Percentiles rank a stretch among this genome's conserved stretches.
Evolutionary conservation across 208 protist species (phyloP).

Genomic region (Naegleria fowleri): DNA sequence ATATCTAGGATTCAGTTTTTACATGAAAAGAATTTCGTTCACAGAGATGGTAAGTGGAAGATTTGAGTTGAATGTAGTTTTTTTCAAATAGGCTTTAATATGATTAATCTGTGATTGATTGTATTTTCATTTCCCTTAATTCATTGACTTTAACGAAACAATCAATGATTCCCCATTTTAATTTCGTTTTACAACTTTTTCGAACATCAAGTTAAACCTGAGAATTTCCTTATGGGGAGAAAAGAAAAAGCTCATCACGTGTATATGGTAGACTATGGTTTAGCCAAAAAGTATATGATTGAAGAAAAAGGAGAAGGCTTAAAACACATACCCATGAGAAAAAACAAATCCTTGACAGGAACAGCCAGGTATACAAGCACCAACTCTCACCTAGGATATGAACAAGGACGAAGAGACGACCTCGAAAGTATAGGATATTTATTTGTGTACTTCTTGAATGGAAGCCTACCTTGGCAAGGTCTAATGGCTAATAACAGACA

Average conservation of each 20-base stretch:
- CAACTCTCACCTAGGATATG: constrained; percentile 88
- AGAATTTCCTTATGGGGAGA: constrained; percentile 35
- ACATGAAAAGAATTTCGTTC: constrained; percentile 23
- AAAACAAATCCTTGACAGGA: constrained; percentile 84
- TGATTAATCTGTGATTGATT: no score
- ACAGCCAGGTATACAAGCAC: constrained; percentile 92
- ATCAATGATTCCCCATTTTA: no score
- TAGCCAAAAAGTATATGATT: constrained; percentile 67
- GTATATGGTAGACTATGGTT: constrained; percentile 86
- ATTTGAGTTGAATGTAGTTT: no score
- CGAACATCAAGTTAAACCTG: constrained; percentile 27
- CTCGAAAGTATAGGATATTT: constrained; percentile 76
- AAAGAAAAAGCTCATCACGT: constrained; percentile 50
- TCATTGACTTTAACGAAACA: no score
- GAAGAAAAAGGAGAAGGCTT: constrained; percentile 48
- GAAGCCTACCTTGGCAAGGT: constrained; percentile 84
- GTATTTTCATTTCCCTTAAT: no score
- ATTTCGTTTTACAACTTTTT: no score
- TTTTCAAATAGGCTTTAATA: no score
- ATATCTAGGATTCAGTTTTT: constrained; percentile 27
- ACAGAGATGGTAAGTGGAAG: constrained; percentile 7
- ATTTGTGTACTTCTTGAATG: constrained; percentile 43
- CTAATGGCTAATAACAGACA: constrained; percentile 71
- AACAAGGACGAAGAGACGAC: constrained; percentile 75
- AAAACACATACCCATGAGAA: constrained; percentile 72